These are phyloP conservation scores for Selaginella moellendorffii DNA, from an alignment of 75 land plant genomes.

Conservation along the genomic window DNA sequence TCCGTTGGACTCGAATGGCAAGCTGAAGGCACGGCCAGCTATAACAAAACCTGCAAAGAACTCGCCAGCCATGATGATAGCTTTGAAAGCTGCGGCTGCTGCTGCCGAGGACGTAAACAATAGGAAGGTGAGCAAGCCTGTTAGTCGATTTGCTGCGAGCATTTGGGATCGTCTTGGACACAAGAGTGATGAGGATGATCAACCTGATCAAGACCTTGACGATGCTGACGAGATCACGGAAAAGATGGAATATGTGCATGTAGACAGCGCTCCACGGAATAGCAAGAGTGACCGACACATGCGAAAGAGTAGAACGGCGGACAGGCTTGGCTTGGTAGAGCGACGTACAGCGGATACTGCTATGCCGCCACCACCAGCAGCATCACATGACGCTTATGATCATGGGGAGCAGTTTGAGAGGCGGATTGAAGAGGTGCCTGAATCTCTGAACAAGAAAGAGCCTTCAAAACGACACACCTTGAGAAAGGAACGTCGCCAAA, in stretches of 20 bases:
- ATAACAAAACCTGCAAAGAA: constrained; percentile 14
- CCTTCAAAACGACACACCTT: not conserved
- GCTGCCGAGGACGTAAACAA: constrained; percentile 53
- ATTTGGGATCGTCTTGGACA: constrained; percentile 53
- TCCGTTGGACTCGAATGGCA: not conserved
- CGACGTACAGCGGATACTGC: too few species aligned
- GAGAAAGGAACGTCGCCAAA: not conserved
- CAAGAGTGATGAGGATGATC: not conserved
- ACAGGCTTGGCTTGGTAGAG: too few species aligned
- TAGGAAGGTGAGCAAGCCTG: constrained; percentile 9
- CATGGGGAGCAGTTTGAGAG: not conserved
- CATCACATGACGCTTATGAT: not conserved
- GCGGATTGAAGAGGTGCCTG: constrained; percentile 1
- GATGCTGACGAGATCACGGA: not conserved
- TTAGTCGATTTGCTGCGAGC: constrained; percentile 21
- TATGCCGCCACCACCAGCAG: too few species aligned
- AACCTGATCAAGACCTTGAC: not conserved
- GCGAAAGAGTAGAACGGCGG: too few species aligned
- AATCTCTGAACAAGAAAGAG: not conserved
- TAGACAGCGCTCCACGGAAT: not conserved
- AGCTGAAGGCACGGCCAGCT: constrained; percentile 9
- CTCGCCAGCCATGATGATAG: constrained; percentile 33
- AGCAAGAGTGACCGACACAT: too few species aligned
- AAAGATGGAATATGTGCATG: not conserved
- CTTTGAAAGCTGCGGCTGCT: constrained; percentile 56